phyloP scores from a whole-genome alignment of 2,329 filamentous ascomycete species.

The Tympanopsis confertula region DNA sequence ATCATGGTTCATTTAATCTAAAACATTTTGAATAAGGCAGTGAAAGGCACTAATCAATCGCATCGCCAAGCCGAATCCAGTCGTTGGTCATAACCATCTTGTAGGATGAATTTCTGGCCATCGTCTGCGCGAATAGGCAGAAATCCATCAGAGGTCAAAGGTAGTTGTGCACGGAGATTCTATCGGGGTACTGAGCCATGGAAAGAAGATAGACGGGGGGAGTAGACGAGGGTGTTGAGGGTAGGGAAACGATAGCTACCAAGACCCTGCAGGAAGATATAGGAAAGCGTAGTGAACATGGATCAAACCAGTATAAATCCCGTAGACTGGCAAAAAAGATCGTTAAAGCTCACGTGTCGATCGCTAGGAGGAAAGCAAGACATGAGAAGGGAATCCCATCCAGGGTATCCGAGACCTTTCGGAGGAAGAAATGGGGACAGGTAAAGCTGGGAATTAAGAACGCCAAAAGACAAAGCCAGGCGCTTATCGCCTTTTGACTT shows the following conservation, averaged over 20 bases:
- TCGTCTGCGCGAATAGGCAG: background rate
- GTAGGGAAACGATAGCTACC: background rate
- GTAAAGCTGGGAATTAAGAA: background rate
- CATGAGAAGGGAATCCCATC: background rate
- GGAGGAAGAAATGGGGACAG: background rate
- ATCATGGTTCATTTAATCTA: background rate
- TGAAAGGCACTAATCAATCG: background rate
- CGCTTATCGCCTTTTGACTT: constrained; percentile 69
- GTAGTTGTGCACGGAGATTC: background rate
- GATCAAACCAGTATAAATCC: background rate
- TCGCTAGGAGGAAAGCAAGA: background rate
- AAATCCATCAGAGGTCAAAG: background rate
- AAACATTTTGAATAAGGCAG: no score
- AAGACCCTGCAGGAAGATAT: background rate
- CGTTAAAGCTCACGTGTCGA: background rate
- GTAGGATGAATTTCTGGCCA: background rate
- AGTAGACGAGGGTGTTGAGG: background rate
- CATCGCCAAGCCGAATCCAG: background rate
- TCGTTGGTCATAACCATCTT: background rate
- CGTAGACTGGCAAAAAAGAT: background rate
- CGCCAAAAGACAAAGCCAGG: background rate
- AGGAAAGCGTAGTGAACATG: background rate
- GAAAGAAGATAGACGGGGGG: background rate
- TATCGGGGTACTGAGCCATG: no score
- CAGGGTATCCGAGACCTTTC: background rate